phyloP scores from a whole-genome alignment of 805 yeast species.

The Zygoascus bituminiphila region DNA sequence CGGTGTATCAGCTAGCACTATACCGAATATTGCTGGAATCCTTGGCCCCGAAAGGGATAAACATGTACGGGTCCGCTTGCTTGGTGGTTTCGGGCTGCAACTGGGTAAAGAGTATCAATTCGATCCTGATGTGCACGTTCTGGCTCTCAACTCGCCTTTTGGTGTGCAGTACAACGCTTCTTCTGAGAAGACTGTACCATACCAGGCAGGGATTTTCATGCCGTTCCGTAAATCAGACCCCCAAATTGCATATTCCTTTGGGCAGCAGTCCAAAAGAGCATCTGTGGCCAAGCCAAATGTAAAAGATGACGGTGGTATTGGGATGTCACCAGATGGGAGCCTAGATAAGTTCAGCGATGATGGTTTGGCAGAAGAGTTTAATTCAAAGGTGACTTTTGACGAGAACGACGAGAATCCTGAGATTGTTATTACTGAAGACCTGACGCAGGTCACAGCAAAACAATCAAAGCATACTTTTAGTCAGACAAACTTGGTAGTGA shows the following conservation, averaged over 20 bases:
- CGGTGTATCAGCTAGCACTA: neutral
- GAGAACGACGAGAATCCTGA: neutral
- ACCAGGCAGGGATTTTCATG: conserved; percentile 20
- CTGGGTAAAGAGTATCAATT: conserved; percentile 8
- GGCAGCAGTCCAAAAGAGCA: neutral
- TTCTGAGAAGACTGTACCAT: conserved; percentile 9
- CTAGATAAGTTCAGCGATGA: neutral
- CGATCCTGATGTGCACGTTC: conserved; percentile 14
- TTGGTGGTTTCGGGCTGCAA: conserved; percentile 14
- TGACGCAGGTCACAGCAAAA: neutral
- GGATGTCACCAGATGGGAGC: neutral
- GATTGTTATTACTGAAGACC: neutral
- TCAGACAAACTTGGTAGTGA: neutral
- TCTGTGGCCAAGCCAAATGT: neutral
- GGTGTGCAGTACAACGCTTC: conserved; percentile 18
- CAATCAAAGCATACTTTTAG: neutral
- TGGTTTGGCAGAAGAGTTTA: neutral
- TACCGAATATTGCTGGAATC: neutral
- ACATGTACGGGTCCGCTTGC: conserved; percentile 11
- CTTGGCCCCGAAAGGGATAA: conserved; percentile 3
- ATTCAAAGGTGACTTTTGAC: neutral
- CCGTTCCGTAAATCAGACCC: conserved; percentile 13
- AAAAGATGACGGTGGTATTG: neutral
- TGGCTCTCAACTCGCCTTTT: conserved; percentile 15
- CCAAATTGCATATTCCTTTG: neutral